Percentiles rank a stretch among this genome's conserved stretches.
Evolutionary conservation across 2,329 filamentous ascomycete species (phyloP).

Genomic region (Colletotrichum costaricense): DNA sequence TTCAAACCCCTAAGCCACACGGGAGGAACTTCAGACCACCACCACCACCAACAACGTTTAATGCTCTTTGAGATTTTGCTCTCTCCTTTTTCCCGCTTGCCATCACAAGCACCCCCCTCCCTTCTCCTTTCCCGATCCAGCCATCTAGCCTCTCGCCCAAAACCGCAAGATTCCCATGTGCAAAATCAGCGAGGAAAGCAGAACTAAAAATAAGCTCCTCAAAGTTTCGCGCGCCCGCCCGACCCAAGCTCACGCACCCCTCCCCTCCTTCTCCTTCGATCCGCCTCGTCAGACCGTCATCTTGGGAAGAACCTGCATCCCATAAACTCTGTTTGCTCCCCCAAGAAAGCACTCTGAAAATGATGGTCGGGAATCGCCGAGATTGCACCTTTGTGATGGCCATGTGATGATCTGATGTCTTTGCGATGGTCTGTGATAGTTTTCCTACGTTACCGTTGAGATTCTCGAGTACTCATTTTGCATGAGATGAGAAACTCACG

Average conservation of each 20-base stretch:
- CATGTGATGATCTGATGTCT: too few relatives aligned
- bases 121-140: too few relatives aligned
- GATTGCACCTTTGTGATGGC: not conserved
- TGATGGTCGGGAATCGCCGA: not conserved
- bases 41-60: not conserved
- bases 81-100: too few relatives aligned
- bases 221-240: not conserved
- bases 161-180: not conserved
- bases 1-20: not conserved
- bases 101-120: too few relatives aligned
- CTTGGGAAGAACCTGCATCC: not conserved
- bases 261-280: not conserved
- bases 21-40: not conserved
- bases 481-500: not conserved
- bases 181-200: not conserved
- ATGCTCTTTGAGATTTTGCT: not conserved
- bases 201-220: not conserved
- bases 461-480: not conserved
- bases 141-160: not conserved
- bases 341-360: not conserved
- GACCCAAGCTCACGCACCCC: not conserved
- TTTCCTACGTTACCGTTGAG: not conserved
- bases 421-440: not conserved
- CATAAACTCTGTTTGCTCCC: not conserved
- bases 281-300: constrained; percentile 10